phyloP scores from a whole-genome alignment of 768 basidiomycete species.

The Epithele typhae region DNA sequence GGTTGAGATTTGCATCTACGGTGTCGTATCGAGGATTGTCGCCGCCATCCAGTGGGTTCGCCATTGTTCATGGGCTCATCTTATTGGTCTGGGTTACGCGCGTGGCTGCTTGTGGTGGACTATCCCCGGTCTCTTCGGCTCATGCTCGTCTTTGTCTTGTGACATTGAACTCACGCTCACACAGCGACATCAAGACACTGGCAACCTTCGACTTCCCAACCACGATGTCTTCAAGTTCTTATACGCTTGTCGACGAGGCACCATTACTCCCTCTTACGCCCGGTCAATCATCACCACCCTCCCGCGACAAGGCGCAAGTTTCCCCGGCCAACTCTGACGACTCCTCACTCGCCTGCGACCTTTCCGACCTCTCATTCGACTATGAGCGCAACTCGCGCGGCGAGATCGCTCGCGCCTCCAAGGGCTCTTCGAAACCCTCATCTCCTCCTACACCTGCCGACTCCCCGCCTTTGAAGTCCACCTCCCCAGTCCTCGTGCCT shows the following conservation, averaged over 20 bases:
- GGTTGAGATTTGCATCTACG: too few species aligned
- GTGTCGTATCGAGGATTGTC: too few species aligned
- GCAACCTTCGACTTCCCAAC: background rate
- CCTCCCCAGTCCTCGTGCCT: slow-evolving; percentile 35
- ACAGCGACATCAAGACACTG: background rate
- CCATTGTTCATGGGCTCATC: too few species aligned
- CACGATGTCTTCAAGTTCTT: slow-evolving; percentile 3
- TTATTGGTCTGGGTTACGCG: too few species aligned
- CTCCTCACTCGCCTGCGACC: slow-evolving; percentile 33
- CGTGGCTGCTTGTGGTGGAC: background rate
- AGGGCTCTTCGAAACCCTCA: slow-evolving; percentile 44
- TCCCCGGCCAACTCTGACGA: slow-evolving; percentile 45
- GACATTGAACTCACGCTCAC: background rate
- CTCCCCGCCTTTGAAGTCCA: slow-evolving; percentile 23
- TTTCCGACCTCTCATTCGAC: slow-evolving; percentile 65
- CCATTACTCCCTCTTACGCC: slow-evolving; percentile 13
- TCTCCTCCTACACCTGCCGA: slow-evolving; percentile 41
- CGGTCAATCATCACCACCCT: slow-evolving; percentile 9
- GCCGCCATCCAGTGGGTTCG: too few species aligned
- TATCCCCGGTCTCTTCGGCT: background rate
- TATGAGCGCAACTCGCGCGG: slow-evolving; percentile 55
- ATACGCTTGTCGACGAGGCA: slow-evolving; percentile 6
- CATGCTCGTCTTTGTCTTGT: background rate
- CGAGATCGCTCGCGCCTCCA: slow-evolving; percentile 52
- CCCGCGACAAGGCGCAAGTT: slow-evolving; percentile 6